Evolutionary conservation across 306 rosid species (phyloP).

Genomic region (Castanea crenata): DNA sequence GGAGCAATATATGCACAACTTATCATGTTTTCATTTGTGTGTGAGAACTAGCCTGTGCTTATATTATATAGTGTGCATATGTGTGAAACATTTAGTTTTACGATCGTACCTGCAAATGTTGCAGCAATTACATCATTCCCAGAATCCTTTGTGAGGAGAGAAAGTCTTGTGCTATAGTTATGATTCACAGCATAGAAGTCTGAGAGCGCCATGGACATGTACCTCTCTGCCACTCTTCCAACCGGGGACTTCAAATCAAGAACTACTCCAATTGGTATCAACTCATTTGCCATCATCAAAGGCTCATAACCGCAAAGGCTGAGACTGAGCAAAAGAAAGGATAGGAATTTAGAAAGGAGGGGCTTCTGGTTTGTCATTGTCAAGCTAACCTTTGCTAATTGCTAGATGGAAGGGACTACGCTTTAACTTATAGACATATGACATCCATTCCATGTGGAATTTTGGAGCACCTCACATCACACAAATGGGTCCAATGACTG

Average conservation of each 20-base stretch:
- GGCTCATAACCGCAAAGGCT: not conserved
- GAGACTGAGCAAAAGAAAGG: not conserved
- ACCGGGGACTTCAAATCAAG: slow-evolving; percentile 21
- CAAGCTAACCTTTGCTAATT: too few species aligned
- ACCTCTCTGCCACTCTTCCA: slow-evolving; percentile 11
- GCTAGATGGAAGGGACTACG: too few species aligned
- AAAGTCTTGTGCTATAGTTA: slow-evolving; percentile 14
- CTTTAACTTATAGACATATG: too few species aligned
- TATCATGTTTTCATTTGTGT: too few species aligned
- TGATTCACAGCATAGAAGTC: slow-evolving; percentile 28
- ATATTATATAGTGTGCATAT: too few species aligned
- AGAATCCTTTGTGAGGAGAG: slow-evolving; percentile 5
- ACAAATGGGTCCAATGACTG: too few species aligned
- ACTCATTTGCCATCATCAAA: slow-evolving; percentile 2
- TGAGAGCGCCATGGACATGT: slow-evolving; percentile 17
- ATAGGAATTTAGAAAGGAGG: not conserved
- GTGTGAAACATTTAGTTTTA: too few species aligned
- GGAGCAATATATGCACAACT: too few species aligned
- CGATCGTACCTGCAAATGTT: slow-evolving; percentile 26
- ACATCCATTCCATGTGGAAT: too few species aligned
- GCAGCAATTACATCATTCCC: slow-evolving; percentile 21
- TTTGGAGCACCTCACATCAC: too few species aligned
- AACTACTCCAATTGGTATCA: slow-evolving; percentile 27
- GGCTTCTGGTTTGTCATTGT: not conserved
- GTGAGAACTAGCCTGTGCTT: too few species aligned